A percentile compares a stretch with the other conserved stretches of the same genome.
phyloP scores from a whole-genome alignment of 2,329 filamentous ascomycete species.

The Claviceps purpurea region DNA sequence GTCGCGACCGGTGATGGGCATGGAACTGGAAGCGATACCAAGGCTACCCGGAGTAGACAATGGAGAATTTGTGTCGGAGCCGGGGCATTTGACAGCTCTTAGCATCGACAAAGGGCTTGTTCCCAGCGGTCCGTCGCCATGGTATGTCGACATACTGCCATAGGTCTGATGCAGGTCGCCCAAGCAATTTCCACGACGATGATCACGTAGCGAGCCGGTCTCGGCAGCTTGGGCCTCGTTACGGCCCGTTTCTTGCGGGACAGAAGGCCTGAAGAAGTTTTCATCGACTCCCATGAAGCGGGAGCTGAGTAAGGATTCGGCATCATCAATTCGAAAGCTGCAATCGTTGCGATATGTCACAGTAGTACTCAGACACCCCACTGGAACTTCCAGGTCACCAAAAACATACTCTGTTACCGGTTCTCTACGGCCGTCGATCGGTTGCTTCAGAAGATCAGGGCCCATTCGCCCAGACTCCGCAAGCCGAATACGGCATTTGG shows the following conservation, averaged over 20 bases:
- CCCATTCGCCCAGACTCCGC: conserved; percentile 41
- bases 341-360: conserved; percentile 81
- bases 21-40: conserved; percentile 32
- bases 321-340: conserved; percentile 82
- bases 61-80: conserved; percentile 50
- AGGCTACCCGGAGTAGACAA: conserved; percentile 30
- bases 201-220: conserved; percentile 61
- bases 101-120: conserved; percentile 80
- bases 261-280: conserved; percentile 68
- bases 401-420: conserved; percentile 63
- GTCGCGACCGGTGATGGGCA: conserved; percentile 32
- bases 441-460: conserved; percentile 48
- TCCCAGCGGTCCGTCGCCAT: conserved; percentile 63
- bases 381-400: conserved; percentile 72
- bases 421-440: conserved; percentile 24
- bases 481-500: conserved; percentile 67
- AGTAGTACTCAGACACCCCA: conserved; percentile 68
- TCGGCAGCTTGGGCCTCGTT: conserved; percentile 30
- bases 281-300: conserved; percentile 88
- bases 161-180: conserved; percentile 66
- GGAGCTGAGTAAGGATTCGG: conserved; percentile 80
- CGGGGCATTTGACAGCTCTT: conserved; percentile 49
- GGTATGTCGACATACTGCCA: conserved; percentile 79
- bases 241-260: conserved; percentile 41
- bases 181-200: conserved; percentile 33